Percentiles rank a stretch among this genome's conserved stretches.
These are phyloP conservation scores for Cetraspora pellucida DNA, from an alignment of 192 early-diverging fungal species.

Conservation along the genomic window DNA sequence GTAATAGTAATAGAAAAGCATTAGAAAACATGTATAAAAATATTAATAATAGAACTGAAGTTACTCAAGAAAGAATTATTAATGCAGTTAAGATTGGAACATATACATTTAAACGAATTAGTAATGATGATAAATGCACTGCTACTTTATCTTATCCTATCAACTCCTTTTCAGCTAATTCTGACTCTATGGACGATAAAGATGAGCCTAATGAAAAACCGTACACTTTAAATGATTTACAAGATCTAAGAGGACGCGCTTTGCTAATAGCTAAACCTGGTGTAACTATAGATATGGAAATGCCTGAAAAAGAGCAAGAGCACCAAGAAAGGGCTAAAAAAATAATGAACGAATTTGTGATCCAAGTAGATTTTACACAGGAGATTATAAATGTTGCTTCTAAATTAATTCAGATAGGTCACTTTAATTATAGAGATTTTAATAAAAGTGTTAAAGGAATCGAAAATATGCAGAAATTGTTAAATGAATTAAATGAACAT, in stretches of 20 bases:
- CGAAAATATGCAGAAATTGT: slow-evolving; percentile 25
- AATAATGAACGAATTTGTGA: slow-evolving; percentile 18
- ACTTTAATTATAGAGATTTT: slow-evolving; percentile 33
- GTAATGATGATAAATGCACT: slow-evolving; percentile 18
- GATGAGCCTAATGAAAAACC: too few species aligned
- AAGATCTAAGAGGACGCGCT: too few species aligned
- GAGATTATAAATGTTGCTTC: slow-evolving; percentile 26
- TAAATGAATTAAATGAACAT: neutral
- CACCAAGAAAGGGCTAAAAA: neutral
- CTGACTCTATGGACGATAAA: too few species aligned
- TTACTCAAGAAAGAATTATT: slow-evolving; percentile 16
- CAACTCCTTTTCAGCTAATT: neutral
- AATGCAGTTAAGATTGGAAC: slow-evolving; percentile 21
- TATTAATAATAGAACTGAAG: slow-evolving; percentile 14
- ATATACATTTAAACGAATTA: slow-evolving; percentile 18
- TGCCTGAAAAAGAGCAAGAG: neutral
- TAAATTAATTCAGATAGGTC: slow-evolving; percentile 30
- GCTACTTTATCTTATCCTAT: slow-evolving; percentile 7
- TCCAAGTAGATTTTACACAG: slow-evolving; percentile 21
- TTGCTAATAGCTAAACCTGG: too few species aligned
- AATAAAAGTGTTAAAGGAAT: neutral
- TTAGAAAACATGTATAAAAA: slow-evolving; percentile 19
- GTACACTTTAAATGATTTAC: too few species aligned
- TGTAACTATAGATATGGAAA: neutral
- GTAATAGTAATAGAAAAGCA: slow-evolving; percentile 22